A percentile compares a stretch with the other conserved stretches of the same genome.
phyloP scores from a whole-genome alignment of 176 grass and related monocot species.

The Carex littledalei region DNA sequence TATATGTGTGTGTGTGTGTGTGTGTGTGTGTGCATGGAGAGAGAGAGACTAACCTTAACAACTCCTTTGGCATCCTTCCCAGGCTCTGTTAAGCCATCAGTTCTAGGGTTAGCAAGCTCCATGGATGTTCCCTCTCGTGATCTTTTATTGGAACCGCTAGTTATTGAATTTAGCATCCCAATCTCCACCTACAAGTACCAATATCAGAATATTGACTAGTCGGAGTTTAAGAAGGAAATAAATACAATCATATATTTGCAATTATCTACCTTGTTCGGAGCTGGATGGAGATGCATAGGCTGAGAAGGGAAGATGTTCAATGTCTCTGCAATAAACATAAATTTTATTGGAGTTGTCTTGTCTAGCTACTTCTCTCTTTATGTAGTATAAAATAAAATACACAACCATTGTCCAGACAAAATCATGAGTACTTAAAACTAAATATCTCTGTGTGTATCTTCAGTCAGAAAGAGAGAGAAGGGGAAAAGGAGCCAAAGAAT shows the following conservation, averaged over 20 bases:
- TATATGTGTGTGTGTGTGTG: no score
- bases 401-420: slow-evolving; percentile 23
- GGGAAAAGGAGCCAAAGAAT: background rate
- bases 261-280: slow-evolving; percentile 46
- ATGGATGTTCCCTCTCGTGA: slow-evolving; percentile 39
- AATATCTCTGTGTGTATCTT: background rate
- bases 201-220: background rate
- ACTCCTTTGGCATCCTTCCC: slow-evolving; percentile 62
- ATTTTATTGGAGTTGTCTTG: slow-evolving; percentile 1
- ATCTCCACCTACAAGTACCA: slow-evolving; percentile 51
- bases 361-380: slow-evolving; percentile 16
- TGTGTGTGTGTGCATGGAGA: background rate
- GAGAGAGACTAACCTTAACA: slow-evolving; percentile 44
- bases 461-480: slow-evolving; percentile 16
- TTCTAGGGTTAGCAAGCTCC: slow-evolving; percentile 54
- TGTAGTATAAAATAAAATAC: slow-evolving; percentile 12
- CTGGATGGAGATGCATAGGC: slow-evolving; percentile 79
- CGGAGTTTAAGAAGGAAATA: background rate
- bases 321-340: slow-evolving; percentile 71
- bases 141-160: slow-evolving; percentile 63
- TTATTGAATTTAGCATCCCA: slow-evolving; percentile 58
- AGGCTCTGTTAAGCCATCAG: slow-evolving; percentile 34
- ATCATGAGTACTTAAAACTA: slow-evolving; percentile 27
- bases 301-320: slow-evolving; percentile 98
- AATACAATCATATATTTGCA: background rate